phyloP scores from a whole-genome alignment of 208 protist genomes.

The Trypanosoma melophagium region DNA sequence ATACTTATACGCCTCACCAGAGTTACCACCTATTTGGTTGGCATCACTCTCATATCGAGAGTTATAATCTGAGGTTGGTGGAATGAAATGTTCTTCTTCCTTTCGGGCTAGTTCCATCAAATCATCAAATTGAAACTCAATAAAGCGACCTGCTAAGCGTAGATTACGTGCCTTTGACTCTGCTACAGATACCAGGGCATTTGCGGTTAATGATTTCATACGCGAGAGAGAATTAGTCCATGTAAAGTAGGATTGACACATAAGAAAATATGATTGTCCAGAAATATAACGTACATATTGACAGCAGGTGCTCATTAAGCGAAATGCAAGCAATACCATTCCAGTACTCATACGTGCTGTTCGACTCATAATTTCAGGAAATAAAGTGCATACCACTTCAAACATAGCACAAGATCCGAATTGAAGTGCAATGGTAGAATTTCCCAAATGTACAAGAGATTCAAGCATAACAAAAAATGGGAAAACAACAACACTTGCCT shows the following conservation, averaged over 20 bases:
- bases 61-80: constrained; percentile 43
- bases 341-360: constrained; percentile 74
- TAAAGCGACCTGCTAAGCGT: constrained; percentile 77
- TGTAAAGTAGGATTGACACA: constrained; percentile 76
- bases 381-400: constrained; percentile 68
- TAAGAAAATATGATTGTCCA: constrained; percentile 62
- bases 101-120: constrained; percentile 59
- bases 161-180: constrained; percentile 79
- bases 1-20: constrained; percentile 55
- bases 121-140: constrained; percentile 81
- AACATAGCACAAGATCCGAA: constrained; percentile 68
- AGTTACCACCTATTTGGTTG: constrained; percentile 49
- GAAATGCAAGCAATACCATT: constrained; percentile 77
- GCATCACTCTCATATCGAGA: constrained; percentile 64
- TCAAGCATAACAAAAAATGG: constrained; percentile 87
- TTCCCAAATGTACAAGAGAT: constrained; percentile 63
- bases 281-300: constrained; percentile 72
- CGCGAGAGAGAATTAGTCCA: constrained; percentile 73
- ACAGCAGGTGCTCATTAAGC: constrained; percentile 86
- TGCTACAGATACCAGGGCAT: constrained; percentile 79
- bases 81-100: constrained; percentile 50
- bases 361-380: constrained; percentile 80
- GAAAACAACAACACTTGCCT: constrained; percentile 49
- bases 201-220: constrained; percentile 75
- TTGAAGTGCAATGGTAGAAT: constrained; percentile 83